phyloP scores from a whole-genome alignment of 2,329 filamentous ascomycete genomes.

The Aureobasidium mangrovei region DNA sequence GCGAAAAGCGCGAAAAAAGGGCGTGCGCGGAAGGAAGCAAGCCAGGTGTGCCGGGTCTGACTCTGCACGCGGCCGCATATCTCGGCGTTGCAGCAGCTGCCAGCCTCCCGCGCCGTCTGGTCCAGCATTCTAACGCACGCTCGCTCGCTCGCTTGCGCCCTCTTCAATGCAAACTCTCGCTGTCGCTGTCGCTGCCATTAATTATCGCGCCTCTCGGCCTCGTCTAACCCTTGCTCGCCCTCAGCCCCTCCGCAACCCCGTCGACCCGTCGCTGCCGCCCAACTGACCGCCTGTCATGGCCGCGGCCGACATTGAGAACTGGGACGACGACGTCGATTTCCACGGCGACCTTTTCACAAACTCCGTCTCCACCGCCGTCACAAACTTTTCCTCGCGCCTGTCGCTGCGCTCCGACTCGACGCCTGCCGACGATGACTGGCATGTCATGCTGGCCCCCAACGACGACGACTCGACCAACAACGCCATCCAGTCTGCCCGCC shows the following conservation, averaged over 20 bases:
- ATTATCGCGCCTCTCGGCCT: too few relatives aligned
- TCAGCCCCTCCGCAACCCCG: neutral
- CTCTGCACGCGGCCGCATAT: too few relatives aligned
- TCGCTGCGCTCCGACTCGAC: slow-evolving; percentile 75
- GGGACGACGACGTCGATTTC: slow-evolving; percentile 45
- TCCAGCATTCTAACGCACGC: too few relatives aligned
- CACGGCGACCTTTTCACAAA: slow-evolving; percentile 63
- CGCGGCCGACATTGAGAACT: slow-evolving; percentile 60
- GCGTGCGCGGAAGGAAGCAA: too few relatives aligned
- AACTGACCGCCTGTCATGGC: slow-evolving; percentile 40
- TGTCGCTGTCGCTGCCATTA: too few relatives aligned
- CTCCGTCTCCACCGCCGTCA: slow-evolving; percentile 63
- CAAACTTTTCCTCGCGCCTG: slow-evolving; percentile 65
- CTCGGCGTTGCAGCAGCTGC: too few relatives aligned
- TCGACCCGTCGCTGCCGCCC: neutral
- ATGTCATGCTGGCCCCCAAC: slow-evolving; percentile 74
- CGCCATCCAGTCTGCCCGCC: slow-evolving; percentile 75
- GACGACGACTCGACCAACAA: slow-evolving; percentile 77
- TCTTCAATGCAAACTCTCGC: too few relatives aligned
- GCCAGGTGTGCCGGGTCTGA: too few relatives aligned
- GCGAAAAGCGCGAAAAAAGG: too few relatives aligned
- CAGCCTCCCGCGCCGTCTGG: too few relatives aligned
- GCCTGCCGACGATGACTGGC: slow-evolving; percentile 74
- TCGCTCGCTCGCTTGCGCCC: too few relatives aligned
- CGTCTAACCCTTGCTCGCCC: neutral